phyloP scores from a whole-genome alignment of 306 rosid species.

The Vachellia pachyceras region DNA sequence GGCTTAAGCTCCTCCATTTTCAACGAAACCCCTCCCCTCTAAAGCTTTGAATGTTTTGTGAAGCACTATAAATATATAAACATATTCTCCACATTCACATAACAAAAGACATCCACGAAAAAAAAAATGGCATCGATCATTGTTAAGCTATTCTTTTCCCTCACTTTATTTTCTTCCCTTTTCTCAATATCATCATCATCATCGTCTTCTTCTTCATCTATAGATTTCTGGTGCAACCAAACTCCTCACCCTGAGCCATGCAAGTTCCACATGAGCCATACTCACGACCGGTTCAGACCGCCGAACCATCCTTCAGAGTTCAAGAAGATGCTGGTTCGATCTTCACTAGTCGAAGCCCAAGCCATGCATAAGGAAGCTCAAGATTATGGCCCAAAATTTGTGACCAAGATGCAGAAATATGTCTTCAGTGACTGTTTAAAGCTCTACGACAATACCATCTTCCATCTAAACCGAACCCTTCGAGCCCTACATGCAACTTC shows the following conservation, averaged over 20 bases:
- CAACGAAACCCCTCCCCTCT: background rate
- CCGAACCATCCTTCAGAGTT: slow-evolving; percentile 57
- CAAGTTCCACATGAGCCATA: slow-evolving; percentile 50
- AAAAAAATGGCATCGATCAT: slow-evolving; percentile 44
- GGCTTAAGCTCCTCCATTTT: slow-evolving; percentile 38
- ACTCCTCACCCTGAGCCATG: slow-evolving; percentile 57
- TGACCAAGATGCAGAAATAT: slow-evolving; percentile 42
- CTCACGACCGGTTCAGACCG: slow-evolving; percentile 34
- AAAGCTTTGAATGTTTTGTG: background rate
- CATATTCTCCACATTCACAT: background rate
- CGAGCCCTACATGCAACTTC: slow-evolving; percentile 24
- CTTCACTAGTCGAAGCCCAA: slow-evolving; percentile 60
- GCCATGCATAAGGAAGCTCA: slow-evolving; percentile 38
- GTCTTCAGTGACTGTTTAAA: slow-evolving; percentile 70
- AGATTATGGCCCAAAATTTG: slow-evolving; percentile 17
- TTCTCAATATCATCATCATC: slow-evolving; percentile 42
- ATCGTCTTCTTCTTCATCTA: background rate
- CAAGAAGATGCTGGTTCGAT: slow-evolving; percentile 44
- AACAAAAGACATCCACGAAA: slow-evolving; percentile 13
- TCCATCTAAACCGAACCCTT: slow-evolving; percentile 71
- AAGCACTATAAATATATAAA: background rate
- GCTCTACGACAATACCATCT: slow-evolving; percentile 61
- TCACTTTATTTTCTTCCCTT: slow-evolving; percentile 42
- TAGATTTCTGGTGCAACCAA: background rate
- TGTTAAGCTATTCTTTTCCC: slow-evolving; percentile 37